phyloP scores from a whole-genome alignment of 2,329 filamentous ascomycete genomes.

The Ceratocystis eucalypticola region DNA sequence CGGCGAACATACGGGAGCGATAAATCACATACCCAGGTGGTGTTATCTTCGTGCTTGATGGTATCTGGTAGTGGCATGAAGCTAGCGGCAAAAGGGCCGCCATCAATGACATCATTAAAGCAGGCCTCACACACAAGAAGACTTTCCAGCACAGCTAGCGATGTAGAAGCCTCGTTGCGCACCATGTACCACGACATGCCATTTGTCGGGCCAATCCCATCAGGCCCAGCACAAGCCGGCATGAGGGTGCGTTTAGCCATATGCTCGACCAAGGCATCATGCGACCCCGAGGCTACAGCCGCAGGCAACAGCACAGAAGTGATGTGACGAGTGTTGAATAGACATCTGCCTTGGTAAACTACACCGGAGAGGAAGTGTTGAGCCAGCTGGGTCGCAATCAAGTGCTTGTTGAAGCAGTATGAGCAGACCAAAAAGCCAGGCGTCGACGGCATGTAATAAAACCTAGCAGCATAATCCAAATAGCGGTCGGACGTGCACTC shows the following conservation, averaged over 20 bases:
- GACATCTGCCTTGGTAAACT: conserved; percentile 2
- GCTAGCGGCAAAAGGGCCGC: conserved; percentile 23
- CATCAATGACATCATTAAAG: conserved; percentile 26
- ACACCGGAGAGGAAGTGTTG: conserved; percentile 22
- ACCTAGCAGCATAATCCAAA: conserved; percentile 25
- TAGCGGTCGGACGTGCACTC: conserved; percentile 11
- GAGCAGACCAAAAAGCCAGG: conserved; percentile 30
- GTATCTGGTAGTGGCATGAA: conserved; percentile 25
- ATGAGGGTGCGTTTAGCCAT: conserved; percentile 24
- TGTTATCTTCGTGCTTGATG: conserved; percentile 17
- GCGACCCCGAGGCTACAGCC: background rate
- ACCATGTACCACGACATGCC: conserved; percentile 27
- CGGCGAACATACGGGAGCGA: conserved; percentile 23
- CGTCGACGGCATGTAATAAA: conserved; percentile 24
- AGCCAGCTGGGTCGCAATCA: conserved; percentile 25
- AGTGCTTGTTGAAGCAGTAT: conserved; percentile 30
- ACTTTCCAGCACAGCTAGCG: conserved; percentile 23
- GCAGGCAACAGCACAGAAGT: background rate
- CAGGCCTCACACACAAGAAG: conserved; percentile 31
- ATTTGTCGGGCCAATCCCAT: conserved; percentile 21
- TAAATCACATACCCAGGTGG: conserved; percentile 27
- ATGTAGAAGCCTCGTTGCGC: background rate
- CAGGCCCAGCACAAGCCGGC: conserved; percentile 25
- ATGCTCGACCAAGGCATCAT: conserved; percentile 23
- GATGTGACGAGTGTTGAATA: conserved; percentile 11